Base-by-base conservation (phyloP, 441 rosid genomes). In the California macrophylla region DNA sequence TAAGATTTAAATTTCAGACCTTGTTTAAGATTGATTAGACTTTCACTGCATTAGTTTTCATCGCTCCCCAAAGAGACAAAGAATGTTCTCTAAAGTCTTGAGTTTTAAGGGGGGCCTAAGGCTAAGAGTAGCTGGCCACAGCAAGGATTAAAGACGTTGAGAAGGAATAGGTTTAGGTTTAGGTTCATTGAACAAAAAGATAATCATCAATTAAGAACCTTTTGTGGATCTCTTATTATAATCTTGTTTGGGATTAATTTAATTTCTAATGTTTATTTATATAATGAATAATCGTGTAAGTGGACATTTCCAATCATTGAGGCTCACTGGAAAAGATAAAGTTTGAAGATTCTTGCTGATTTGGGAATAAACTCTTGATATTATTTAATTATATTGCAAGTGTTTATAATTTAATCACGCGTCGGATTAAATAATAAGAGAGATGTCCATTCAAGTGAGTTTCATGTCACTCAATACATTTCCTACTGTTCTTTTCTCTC, bases 301-400 rank as follows among this genome's bases (percentile, higher is more conserved):
- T 61, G 66, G 72, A 15, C 66, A 24, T 38, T 21, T 70, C 72
- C 72, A 70, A 70, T 70, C 58, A 70, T 70, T 70, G 72, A 24
- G 25, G 66, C 72, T n/a, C 10, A 15, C 30, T 24, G 8, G 23
- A 23, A 23, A 69, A 7, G 50, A 21, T 28, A n/a, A 34, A 54
- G 45, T 38, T 38, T 10, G 15, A 69, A 32, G 24, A 28, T 58
- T 64, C 66, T 58, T 52, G 72, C 47, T 69, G 71, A 68, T 30
- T 68, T 30, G 25, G 21, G 30, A 52, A 34, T 28, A 40, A 15
- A 16, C 26, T 62, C 24, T 18, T n/a, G 30, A 21, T 0, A 21
- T 0, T 29, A 20, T n/a, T 29, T 29, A 28, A 45, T 45, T 45
- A 12, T 2, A 45, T 45, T 10, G 15, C 12, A 28, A 40, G 23